These are phyloP conservation scores for Cladophialophora yegresii DNA, from an alignment of 2,329 filamentous ascomycete species.

Conservation along the genomic window DNA sequence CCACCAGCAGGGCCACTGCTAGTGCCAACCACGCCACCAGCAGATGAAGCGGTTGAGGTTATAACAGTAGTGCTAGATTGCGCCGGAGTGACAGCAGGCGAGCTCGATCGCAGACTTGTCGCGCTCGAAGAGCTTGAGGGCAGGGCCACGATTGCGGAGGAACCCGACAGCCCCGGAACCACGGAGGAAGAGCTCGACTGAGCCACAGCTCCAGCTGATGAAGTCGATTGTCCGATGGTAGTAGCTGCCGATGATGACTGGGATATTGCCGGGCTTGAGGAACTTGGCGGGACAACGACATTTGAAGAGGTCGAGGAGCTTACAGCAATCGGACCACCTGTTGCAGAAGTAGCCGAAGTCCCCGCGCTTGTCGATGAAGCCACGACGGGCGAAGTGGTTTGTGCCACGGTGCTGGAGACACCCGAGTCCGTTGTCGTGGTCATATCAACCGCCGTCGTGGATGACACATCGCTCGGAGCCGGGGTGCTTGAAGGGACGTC, in stretches of 20 bases:
- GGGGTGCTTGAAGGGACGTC: background rate
- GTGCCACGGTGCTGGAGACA: background rate
- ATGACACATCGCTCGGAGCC: background rate
- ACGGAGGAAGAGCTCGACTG: background rate
- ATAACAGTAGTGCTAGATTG: background rate
- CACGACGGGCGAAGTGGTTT: conserved; percentile 1
- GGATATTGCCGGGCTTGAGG: conserved; percentile 4
- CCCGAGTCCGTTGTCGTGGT: conserved; percentile 9
- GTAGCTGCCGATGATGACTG: conserved; percentile 9
- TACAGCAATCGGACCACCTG: background rate
- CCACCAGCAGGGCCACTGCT: background rate
- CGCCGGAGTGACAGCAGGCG: background rate
- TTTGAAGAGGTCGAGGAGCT: conserved; percentile 18
- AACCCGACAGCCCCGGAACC: background rate
- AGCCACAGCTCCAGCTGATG: background rate
- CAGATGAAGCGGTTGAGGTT: background rate
- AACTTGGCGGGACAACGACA: background rate
- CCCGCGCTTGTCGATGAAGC: background rate
- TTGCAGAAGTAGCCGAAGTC: background rate
- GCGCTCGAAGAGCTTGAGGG: conserved; percentile 3
- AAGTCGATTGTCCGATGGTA: conserved; percentile 14
- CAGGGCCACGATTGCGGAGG: background rate
- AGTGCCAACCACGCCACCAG: background rate
- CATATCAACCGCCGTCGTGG: conserved; percentile 7
- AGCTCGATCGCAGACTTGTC: background rate